Base-by-base conservation (phyloP, 2,329 filamentous ascomycete genomes). In the Leptoxyphium fumago region DNA sequence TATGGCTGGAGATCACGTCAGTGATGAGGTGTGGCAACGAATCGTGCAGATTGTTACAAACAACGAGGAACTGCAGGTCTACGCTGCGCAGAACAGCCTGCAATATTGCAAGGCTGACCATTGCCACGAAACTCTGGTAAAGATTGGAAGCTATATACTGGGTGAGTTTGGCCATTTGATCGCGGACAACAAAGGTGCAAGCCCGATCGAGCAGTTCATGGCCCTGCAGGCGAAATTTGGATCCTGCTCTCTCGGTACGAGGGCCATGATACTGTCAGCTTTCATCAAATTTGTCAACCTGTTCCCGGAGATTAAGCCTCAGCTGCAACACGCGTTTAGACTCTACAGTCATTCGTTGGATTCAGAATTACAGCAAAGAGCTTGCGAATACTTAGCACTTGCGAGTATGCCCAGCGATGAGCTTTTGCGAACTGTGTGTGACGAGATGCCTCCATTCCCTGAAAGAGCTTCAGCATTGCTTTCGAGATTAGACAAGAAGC, bases 1-100 rank as follows among this genome's bases (percentile, higher is more conserved):
- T 46, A 88, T 96, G 78, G 91, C 93, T 2, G 91, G 91, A 52
- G 91, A 98, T 58, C 91, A 98, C 62, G 89, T 98, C 53, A 96
- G 89, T 63, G 93, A 98, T 50, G 91, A 98, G 65, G 91, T 98
- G 14, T 98, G 91, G 91, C 91, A 98, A 62, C 80, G 91, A 55
- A 89, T 98, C 45, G 95, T 94, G 50, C 91, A 98, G 62, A 96
- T 98, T 54, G 88, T 96, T 46, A 96, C 91, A 44, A 98, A 98
- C 70, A 98, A 98, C 63, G 91, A 98, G 63, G 89, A 96, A 62
- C 73, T 98, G 10, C 91, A 98, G 64, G 82, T 94, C 0, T 98
- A 98, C 60, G 91, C 91, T 1, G 87, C 91, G 4, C 85, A 94
- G 59, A 93, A 93, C 55, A 87, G 91, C 17, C 68, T 98, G 36